These are phyloP conservation scores for Acacia concinna DNA, from an alignment of 331 rosid genomes.

Conservation along the genomic window DNA sequence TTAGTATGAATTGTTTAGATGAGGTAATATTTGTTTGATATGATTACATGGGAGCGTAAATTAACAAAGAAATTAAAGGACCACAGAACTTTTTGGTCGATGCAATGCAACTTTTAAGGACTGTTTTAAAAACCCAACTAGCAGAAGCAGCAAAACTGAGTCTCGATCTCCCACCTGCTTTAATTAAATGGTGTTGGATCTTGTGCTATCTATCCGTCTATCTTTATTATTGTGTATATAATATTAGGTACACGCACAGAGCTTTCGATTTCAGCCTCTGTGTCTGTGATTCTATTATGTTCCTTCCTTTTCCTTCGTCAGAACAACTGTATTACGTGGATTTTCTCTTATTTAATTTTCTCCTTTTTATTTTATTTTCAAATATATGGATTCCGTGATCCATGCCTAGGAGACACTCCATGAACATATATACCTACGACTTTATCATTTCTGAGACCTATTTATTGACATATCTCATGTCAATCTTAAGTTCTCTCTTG, in stretches of 20 bases:
- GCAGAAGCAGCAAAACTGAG: conserved; percentile 26
- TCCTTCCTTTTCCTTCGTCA: conserved; percentile 59
- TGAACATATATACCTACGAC: not conserved
- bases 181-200: conserved; percentile 64
- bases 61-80: not conserved
- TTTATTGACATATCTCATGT: not conserved
- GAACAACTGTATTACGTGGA: conserved; percentile 42
- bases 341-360: conserved; percentile 28
- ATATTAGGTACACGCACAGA: not conserved
- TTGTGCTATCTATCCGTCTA: conserved; percentile 37
- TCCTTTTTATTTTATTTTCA: not conserved
- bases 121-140: conserved; percentile 25
- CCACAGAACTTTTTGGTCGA: conserved; percentile 23
- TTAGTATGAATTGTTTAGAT: not conserved
- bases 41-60: not conserved
- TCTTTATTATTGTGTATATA: not conserved
- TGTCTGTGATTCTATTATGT: conserved; percentile 41
- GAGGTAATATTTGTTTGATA: not conserved
- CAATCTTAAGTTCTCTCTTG: not conserved
- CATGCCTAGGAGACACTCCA: not conserved
- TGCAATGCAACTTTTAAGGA: conserved; percentile 34
- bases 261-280: conserved; percentile 46
- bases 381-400: not conserved
- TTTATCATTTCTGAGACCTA: not conserved
- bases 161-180: conserved; percentile 32